A percentile compares a stretch with the other conserved stretches of the same genome.
These are phyloP conservation scores for Chaetomium olivaceum DNA, from an alignment of 2,329 filamentous ascomycete species.

Conservation along the genomic window DNA sequence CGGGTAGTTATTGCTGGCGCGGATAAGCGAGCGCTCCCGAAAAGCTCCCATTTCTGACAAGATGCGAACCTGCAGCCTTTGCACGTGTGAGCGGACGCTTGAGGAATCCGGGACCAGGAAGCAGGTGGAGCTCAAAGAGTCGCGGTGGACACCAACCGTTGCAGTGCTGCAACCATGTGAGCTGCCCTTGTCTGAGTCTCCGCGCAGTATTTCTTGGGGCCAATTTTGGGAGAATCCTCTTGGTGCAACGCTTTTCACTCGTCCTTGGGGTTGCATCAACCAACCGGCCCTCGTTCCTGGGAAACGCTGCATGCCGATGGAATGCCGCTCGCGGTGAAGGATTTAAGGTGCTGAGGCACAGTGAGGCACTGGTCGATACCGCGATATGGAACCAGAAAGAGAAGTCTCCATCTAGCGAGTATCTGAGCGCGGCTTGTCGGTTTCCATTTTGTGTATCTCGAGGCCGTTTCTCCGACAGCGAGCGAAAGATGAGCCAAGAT, in stretches of 20 bases:
- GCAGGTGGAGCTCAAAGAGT: not conserved
- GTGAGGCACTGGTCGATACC: constrained; percentile 19
- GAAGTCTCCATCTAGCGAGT: not conserved
- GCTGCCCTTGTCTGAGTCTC: not conserved
- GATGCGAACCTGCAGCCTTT: constrained; percentile 13
- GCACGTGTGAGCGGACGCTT: constrained; percentile 17
- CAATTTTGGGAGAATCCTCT: constrained; percentile 24
- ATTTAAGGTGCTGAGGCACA: constrained; percentile 34
- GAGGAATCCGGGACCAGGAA: not conserved
- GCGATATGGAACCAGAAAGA: not conserved
- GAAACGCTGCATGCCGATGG: constrained; percentile 1
- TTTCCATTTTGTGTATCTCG: too few species aligned
- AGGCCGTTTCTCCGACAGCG: not conserved
- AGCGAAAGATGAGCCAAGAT: not conserved
- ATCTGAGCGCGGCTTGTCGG: not conserved
- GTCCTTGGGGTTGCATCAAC: constrained; percentile 1
- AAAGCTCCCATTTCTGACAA: constrained; percentile 13
- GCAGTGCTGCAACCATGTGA: constrained; percentile 8
- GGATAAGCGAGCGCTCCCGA: constrained; percentile 11
- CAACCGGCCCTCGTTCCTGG: constrained; percentile 6
- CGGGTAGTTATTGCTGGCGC: not conserved
- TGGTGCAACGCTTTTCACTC: not conserved
- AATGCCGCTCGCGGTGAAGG: constrained; percentile 18
- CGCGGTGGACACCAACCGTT: not conserved
- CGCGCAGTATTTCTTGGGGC: constrained; percentile 2